phyloP scores from a whole-genome alignment of 169 alveolate genomes.

The Cryptosporidium sp. region DNA sequence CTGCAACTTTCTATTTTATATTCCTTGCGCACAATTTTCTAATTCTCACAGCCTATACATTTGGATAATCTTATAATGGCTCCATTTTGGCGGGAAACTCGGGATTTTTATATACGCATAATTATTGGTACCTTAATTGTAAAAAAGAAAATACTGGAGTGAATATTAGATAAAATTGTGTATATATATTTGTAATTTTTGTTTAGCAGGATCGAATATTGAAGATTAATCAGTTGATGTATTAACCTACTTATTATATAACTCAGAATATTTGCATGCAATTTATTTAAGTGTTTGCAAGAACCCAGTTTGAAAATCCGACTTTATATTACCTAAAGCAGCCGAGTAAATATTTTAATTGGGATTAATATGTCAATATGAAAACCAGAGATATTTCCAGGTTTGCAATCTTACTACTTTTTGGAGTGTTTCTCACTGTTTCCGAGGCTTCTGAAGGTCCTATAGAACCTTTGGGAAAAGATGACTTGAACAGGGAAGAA shows the following conservation, averaged over 20 bases:
- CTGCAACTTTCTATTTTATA: background rate
- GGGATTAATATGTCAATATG: conserved; percentile 6
- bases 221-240: too few species aligned
- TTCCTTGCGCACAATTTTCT: background rate
- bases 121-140: conserved; percentile 16
- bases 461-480: background rate
- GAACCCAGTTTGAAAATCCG: background rate
- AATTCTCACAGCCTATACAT: background rate
- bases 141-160: background rate
- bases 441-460: background rate
- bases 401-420: background rate
- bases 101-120: conserved; percentile 34
- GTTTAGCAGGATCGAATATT: too few species aligned
- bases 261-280: background rate
- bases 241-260: too few species aligned
- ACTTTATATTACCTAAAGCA: background rate
- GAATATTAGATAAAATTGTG: background rate
- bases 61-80: conserved; percentile 24
- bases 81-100: conserved; percentile 11
- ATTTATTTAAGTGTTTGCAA: background rate
- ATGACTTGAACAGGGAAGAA: background rate
- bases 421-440: background rate
- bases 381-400: background rate
- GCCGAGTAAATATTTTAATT: background rate
- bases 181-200: background rate